phyloP scores from a whole-genome alignment of 2,329 filamentous ascomycete species.

The Aspergillus nomiae region DNA sequence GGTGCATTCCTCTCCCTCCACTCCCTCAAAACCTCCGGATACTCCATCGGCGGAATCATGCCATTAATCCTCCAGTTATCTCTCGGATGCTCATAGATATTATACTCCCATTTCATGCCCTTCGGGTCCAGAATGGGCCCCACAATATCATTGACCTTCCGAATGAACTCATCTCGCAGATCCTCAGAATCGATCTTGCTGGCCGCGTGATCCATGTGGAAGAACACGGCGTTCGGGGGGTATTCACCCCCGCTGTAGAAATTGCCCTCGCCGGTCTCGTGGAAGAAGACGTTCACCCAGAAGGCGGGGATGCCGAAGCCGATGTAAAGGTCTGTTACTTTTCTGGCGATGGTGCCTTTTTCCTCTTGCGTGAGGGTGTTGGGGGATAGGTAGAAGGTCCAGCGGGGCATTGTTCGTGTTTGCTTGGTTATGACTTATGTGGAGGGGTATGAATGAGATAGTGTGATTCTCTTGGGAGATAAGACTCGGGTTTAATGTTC shows the following conservation, averaged over 20 bases:
- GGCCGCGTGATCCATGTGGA: conserved; percentile 12
- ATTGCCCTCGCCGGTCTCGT: background rate
- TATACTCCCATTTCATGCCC: conserved; percentile 16
- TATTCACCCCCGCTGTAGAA: conserved; percentile 7
- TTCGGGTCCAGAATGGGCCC: conserved; percentile 7
- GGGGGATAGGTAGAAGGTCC: conserved; percentile 3
- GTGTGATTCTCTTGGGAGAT: background rate
- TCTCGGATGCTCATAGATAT: conserved; percentile 10
- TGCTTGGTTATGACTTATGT: background rate
- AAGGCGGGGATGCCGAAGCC: background rate
- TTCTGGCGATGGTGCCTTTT: conserved; percentile 10
- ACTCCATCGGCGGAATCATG: conserved; percentile 8
- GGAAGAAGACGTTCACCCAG: conserved; percentile 1
- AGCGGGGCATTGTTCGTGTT: conserved; percentile 1
- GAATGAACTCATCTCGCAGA: conserved; percentile 3
- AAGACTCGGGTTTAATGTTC: background rate
- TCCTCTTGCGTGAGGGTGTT: conserved; percentile 1
- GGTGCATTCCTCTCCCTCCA: conserved; percentile 2
- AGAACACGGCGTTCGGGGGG: background rate
- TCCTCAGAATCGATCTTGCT: conserved; percentile 9
- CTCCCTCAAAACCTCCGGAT: background rate
- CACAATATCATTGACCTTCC: background rate
- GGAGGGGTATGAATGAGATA: background rate
- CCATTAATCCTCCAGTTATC: conserved; percentile 18
- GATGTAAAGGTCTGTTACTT: conserved; percentile 9